A percentile compares a stretch with the other conserved stretches of the same genome.
Evolutionary conservation across 176 grass and related monocot genomes (phyloP).

Genomic region (Avena insularis): DNA sequence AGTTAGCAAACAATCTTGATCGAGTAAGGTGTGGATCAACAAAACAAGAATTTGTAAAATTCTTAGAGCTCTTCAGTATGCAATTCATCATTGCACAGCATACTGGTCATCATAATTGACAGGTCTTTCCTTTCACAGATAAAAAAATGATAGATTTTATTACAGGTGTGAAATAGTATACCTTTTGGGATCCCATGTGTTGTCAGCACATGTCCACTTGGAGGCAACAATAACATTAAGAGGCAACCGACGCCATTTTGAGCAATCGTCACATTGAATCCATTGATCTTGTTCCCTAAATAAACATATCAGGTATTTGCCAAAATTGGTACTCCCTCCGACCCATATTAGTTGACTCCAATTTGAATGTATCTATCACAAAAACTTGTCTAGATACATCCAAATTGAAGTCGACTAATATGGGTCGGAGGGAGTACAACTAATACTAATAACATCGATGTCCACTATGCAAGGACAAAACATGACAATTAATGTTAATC

Average conservation of each 20-base stretch:
- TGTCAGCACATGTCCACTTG: conserved; percentile 86
- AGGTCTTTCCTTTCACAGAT: not conserved
- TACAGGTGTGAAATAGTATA: conserved; percentile 35
- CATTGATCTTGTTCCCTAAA: conserved; percentile 98
- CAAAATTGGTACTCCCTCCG: not conserved
- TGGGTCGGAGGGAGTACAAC: not conserved
- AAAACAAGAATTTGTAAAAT: not conserved
- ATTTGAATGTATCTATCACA: too few relatives aligned
- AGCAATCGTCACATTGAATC: conserved; percentile 97
- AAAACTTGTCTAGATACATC: too few relatives aligned
- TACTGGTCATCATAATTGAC: conserved; percentile 3
- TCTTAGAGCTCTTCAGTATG: conserved; percentile 8
- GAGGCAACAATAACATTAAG: conserved; percentile 86
- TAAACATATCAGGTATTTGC: conserved; percentile 38
- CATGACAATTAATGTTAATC: not conserved
- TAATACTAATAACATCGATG: not conserved
- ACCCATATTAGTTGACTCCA: too few relatives aligned
- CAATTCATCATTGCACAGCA: conserved; percentile 14
- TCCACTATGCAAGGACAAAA: conserved; percentile 25
- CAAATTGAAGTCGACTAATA: too few relatives aligned
- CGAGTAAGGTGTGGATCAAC: not conserved
- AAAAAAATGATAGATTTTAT: not conserved
- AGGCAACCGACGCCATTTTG: conserved; percentile 92
- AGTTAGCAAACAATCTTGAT: not conserved
- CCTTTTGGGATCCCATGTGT: conserved; percentile 79